Evolutionary conservation across 345 rosid genomes (phyloP).

Genomic region (Laguncularia racemosa): DNA sequence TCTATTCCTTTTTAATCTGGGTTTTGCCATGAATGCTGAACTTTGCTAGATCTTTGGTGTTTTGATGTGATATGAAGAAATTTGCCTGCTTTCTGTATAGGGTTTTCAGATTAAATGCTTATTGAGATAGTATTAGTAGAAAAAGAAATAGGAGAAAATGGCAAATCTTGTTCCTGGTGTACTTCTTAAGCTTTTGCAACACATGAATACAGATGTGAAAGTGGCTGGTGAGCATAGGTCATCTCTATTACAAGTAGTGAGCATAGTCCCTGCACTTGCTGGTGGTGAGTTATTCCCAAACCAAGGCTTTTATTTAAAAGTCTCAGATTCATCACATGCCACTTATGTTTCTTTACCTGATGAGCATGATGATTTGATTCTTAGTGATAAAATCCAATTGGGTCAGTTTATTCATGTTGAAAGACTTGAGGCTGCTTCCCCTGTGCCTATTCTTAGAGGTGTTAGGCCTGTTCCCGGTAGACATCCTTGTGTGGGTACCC

Average conservation of each 20-base stretch:
- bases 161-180: constrained; percentile 97
- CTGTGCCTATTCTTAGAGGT: constrained; percentile 87
- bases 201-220: constrained; percentile 95
- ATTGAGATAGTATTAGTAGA: background rate
- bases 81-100: background rate
- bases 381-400: constrained; percentile 86
- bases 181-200: constrained; percentile 88
- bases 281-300: constrained; percentile 90
- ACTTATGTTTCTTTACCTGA: constrained; percentile 92
- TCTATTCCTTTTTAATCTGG: constrained; percentile 12
- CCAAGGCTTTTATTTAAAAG: constrained; percentile 91
- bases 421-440: constrained; percentile 81
- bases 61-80: background rate
- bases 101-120: background rate
- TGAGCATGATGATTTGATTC: constrained; percentile 91
- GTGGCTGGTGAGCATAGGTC: constrained; percentile 96
- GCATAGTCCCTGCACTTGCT: constrained; percentile 95
- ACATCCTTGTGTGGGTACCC: constrained; percentile 91
- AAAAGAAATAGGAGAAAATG: constrained; percentile 26
- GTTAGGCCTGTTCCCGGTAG: constrained; percentile 97
- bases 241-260: constrained; percentile 77
- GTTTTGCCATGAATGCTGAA: constrained; percentile 1
- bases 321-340: constrained; percentile 98
- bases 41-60: background rate
- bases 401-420: constrained; percentile 97